Percentiles rank a stretch among this genome's conserved stretches.
Evolutionary conservation across 1,139 yeast genomes (phyloP).

Genomic region (Chernovozyma sophiae-reginae): DNA sequence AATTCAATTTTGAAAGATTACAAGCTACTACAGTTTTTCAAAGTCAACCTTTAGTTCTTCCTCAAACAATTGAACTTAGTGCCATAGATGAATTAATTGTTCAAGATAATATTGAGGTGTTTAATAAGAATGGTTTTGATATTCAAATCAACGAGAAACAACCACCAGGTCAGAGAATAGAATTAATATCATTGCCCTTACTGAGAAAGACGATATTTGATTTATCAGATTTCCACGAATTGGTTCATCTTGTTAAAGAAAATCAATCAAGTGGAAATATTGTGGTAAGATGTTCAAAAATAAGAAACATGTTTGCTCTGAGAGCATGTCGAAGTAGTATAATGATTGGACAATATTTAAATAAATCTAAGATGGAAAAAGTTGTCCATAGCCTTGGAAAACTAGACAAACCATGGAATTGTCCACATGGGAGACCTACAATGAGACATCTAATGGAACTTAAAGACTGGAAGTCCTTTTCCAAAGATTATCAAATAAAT

Average conservation of each 20-base stretch:
- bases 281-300: slow-evolving; percentile 66
- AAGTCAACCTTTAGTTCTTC: slow-evolving; percentile 68
- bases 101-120: slow-evolving; percentile 51
- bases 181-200: slow-evolving; percentile 62
- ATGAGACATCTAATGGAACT: slow-evolving; percentile 81
- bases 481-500: slow-evolving; percentile 27
- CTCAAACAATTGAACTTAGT: slow-evolving; percentile 60
- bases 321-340: slow-evolving; percentile 91
- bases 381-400: slow-evolving; percentile 66
- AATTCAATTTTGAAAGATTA: slow-evolving; percentile 76
- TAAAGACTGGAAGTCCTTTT: slow-evolving; percentile 42
- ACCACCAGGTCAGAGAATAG: slow-evolving; percentile 55
- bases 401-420: slow-evolving; percentile 94
- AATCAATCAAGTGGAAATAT: slow-evolving; percentile 26
- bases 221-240: slow-evolving; percentile 66
- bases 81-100: slow-evolving; percentile 75
- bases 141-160: slow-evolving; percentile 41
- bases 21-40: slow-evolving; percentile 52
- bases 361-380: slow-evolving; percentile 52
- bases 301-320: slow-evolving; percentile 83
- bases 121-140: slow-evolving; percentile 74
- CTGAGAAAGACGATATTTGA: slow-evolving; percentile 69
- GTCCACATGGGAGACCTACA: slow-evolving; percentile 98
- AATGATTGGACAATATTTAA: slow-evolving; percentile 83
- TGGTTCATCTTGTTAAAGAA: slow-evolving; percentile 57